A percentile compares a stretch with the other conserved stretches of the same genome.
These are phyloP conservation scores for Apiospora saccharicola DNA, from an alignment of 2,329 filamentous ascomycete genomes.

Conservation along the genomic window DNA sequence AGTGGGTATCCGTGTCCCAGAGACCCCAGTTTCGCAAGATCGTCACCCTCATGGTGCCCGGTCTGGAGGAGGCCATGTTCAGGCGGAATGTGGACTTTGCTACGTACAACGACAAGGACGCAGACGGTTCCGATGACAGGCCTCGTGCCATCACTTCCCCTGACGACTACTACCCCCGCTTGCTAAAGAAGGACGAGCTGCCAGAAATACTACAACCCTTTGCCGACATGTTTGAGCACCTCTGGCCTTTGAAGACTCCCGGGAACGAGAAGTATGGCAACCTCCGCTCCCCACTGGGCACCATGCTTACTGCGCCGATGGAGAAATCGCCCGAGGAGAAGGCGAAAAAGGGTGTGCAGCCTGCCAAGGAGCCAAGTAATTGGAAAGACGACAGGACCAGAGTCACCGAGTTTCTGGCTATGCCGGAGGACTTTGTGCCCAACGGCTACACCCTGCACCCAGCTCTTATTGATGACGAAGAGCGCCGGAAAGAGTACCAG, in stretches of 20 bases:
- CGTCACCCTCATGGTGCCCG: constrained; percentile 90
- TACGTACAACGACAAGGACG: constrained; percentile 50
- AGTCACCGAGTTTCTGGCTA: constrained; percentile 81
- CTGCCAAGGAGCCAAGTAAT: constrained; percentile 67
- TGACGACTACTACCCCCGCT: constrained; percentile 67
- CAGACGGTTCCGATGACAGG: constrained; percentile 39
- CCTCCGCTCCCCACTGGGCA: constrained; percentile 86
- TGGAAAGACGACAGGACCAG: constrained; percentile 80
- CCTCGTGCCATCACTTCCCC: constrained; percentile 53
- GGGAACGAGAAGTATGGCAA: constrained; percentile 83
- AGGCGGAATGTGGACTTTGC: constrained; percentile 63
- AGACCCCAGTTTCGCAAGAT: constrained; percentile 76
- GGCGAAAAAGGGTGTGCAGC: constrained; percentile 63
- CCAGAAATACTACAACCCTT: constrained; percentile 69
- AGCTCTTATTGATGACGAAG: constrained; percentile 68
- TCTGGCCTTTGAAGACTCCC: constrained; percentile 89
- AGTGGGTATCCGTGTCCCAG: constrained; percentile 70
- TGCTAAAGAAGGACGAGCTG: constrained; percentile 58
- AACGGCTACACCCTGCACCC: constrained; percentile 89
- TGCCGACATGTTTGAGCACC: constrained; percentile 81
- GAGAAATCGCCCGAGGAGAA: constrained; percentile 75
- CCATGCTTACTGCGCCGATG: constrained; percentile 79
- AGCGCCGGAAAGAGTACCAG: constrained; percentile 60
- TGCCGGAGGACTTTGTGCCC: constrained; percentile 76
- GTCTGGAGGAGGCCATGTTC: constrained; percentile 91